phyloP scores from a whole-genome alignment of 1,284 basidiomycete genomes.

The Xanthoconium separans region DNA sequence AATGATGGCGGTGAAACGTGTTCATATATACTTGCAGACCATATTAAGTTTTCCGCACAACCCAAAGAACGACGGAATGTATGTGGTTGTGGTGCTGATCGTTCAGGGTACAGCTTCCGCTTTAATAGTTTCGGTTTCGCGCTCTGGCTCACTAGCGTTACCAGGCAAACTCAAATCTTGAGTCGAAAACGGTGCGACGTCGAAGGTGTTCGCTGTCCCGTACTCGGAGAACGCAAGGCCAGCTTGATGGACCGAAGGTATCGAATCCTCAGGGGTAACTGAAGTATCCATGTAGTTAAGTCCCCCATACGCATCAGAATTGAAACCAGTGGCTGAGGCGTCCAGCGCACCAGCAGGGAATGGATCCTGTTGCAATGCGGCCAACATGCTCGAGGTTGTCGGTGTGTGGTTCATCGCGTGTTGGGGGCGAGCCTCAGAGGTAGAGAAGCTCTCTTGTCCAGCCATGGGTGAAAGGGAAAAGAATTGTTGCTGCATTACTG shows the following conservation, averaged over 20 bases:
- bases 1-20: conserved; percentile 31
- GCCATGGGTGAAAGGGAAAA: conserved; percentile 79
- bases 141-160: conserved; percentile 54
- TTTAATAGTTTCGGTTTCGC: conserved; percentile 46
- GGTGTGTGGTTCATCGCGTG: conserved; percentile 68
- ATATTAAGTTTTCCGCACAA: conserved; percentile 33
- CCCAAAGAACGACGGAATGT: conserved; percentile 25
- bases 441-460: conserved; percentile 69
- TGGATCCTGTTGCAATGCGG: conserved; percentile 72
- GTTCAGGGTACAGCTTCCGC: conserved; percentile 39
- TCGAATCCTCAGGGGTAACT: conserved; percentile 57
- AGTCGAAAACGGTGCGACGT: conserved; percentile 61
- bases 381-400: conserved; percentile 84
- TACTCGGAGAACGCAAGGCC: conserved; percentile 70
- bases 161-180: conserved; percentile 64
- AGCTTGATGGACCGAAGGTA: conserved; percentile 51
- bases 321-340: conserved; percentile 56
- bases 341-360: conserved; percentile 66
- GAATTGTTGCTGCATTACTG: conserved; percentile 84
- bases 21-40: conserved; percentile 35
- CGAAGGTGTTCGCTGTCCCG: conserved; percentile 58
- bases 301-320: conserved; percentile 63
- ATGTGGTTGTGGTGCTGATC: conserved; percentile 16
- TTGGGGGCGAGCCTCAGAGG: conserved; percentile 54
- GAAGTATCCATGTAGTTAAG: conserved; percentile 75